Conservation (phyloP, 805 yeast genomes). For the Saccharomyces mikatae region DNA sequence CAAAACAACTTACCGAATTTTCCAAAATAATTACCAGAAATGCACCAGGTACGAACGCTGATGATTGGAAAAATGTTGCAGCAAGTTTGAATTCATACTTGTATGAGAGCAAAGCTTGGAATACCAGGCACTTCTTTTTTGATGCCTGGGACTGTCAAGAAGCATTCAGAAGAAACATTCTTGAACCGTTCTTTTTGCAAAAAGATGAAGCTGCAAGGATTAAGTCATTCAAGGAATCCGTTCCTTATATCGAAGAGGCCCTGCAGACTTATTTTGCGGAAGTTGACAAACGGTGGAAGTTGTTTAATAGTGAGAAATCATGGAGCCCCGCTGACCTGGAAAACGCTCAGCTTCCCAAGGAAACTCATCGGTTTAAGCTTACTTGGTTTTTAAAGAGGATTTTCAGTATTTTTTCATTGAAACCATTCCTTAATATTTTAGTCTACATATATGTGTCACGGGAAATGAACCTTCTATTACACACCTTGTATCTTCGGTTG, state of each 20-base stretch:
- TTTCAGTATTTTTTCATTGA: too few species aligned
- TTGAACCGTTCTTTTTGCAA: background rate
- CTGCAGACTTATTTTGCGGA: background rate
- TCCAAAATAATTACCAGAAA: background rate
- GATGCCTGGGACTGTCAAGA: background rate
- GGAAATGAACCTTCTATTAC: background rate
- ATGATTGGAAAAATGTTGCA: background rate
- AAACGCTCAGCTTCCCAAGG: background rate
- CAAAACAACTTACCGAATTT: background rate
- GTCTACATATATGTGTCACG: background rate
- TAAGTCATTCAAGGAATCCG: background rate
- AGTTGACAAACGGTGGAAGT: background rate
- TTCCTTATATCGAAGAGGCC: background rate
- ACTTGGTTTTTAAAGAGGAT: background rate
- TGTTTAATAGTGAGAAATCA: background rate
- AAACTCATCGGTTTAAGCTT: background rate
- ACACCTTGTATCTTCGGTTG: background rate
- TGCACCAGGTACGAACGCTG: background rate
- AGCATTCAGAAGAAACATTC: background rate
- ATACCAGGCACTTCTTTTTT: background rate
- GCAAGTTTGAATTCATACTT: background rate
- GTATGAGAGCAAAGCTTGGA: background rate
- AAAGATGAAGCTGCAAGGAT: background rate
- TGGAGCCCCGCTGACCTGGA: background rate
- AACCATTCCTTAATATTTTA: too few species aligned